Evolutionary conservation across 2,329 filamentous ascomycete species (phyloP), one percentile per base, ranked within the genome.

Genomic region (Zasmidium citrigriseum): DNA sequence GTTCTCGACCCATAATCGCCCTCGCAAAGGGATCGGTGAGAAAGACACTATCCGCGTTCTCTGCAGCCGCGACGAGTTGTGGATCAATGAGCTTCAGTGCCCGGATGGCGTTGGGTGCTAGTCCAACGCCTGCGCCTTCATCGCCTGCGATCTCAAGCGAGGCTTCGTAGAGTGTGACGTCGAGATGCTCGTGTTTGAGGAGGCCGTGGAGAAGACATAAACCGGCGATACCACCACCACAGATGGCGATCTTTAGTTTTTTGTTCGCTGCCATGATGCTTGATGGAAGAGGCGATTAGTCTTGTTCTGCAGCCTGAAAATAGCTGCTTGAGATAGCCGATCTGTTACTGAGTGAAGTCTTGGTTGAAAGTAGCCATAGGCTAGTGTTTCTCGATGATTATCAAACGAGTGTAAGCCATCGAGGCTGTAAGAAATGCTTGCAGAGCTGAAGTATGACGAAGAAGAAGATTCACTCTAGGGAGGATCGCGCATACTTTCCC

Each of bases 11-110:
- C 34, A 41, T 41, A n/a, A 41, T n/a, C 4, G 34, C 34, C 34
- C 12, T 41, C 4, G 34, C 34, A 7, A 41, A 9, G 4, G 34
- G 27, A 10, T 41, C 16, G 12, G 34, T 9, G 12, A n/a, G 12
- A n/a, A 41, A 41, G 14, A 41, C 34, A n/a, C 34, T 41, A n/a
- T 41, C 34, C 4, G 34, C 34, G 14, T 41, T 41, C 34, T 41
- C 34, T 4, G 34, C 34, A n/a, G 34, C 34, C 7, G 16, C 14
- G 34, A 41, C 7, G 12, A 41, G 18, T 16, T 71, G 72, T 1
- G 81, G 80, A 34, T 79, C 78, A 58, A 84, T 79, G 4, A 81
- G 69, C 10, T 75, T 71, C 77, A 87, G 81, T 2, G 83, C 81
- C 20, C 78, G 78, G 10, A 63, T 52, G 2, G 82, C 80, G 58